Conservation (phyloP, 2,329 filamentous ascomycete genomes). For the Diaporthe destruens region DNA sequence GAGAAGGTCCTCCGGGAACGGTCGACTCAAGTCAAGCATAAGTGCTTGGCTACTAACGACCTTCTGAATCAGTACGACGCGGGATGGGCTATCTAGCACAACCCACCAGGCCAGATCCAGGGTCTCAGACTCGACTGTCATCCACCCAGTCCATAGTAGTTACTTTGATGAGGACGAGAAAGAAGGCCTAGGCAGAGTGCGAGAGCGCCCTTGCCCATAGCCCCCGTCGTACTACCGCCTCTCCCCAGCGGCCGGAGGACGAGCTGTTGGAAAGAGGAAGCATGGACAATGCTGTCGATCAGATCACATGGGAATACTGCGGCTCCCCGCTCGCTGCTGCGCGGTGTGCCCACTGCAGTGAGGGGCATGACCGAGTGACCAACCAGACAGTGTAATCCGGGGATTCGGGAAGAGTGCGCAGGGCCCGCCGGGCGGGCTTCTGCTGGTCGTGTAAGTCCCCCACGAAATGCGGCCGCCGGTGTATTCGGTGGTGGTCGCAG, state of each 20-base stretch:
- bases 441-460: background rate
- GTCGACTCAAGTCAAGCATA: background rate
- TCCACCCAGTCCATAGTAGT: background rate
- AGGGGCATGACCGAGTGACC: background rate
- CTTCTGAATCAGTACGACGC: constrained; percentile 8
- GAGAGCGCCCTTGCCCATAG: background rate
- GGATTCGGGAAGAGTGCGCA: background rate
- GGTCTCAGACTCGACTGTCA: background rate
- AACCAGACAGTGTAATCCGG: background rate
- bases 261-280: background rate
- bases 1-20: constrained; percentile 25
- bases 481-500: background rate
- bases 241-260: background rate
- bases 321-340: background rate
- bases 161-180: background rate
- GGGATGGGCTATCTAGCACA: background rate
- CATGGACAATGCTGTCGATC: background rate
- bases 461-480: background rate
- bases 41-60: background rate
- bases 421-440: background rate
- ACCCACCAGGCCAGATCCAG: no score
- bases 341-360: background rate
- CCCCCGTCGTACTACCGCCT: no score
- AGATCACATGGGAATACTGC: constrained; percentile 10
- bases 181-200: background rate